Evolutionary conservation across 2,329 filamentous ascomycete genomes (phyloP).

Genomic region (Cercospora brassicicola): DNA sequence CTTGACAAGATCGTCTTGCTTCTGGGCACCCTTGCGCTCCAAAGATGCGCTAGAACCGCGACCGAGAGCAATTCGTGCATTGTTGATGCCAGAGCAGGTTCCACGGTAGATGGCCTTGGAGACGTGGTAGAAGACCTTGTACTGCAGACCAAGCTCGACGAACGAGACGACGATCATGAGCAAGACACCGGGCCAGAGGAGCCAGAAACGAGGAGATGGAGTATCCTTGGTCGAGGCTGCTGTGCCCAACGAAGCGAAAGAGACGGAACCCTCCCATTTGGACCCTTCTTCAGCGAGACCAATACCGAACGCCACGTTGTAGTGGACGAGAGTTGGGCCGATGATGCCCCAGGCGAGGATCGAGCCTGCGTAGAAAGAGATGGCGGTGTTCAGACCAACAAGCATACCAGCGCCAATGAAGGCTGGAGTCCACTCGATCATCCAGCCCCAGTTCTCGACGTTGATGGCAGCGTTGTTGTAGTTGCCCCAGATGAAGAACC

Average conservation of each 20-base stretch:
- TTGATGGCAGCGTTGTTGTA: conserved; percentile 54
- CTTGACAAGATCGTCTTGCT: conserved; percentile 48
- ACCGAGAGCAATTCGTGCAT: conserved; percentile 42
- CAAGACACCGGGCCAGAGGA: conserved; percentile 55
- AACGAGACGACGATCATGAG: conserved; percentile 55
- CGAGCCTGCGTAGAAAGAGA: conserved; percentile 59
- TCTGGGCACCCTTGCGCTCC: conserved; percentile 43
- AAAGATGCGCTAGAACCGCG: conserved; percentile 47
- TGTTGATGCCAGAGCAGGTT: conserved; percentile 47
- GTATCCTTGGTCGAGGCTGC: conserved; percentile 43
- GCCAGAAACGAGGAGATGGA: conserved; percentile 54
- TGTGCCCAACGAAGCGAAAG: conserved; percentile 43
- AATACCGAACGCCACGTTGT: conserved; percentile 51
- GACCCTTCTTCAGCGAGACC: conserved; percentile 36
- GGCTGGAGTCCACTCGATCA: conserved; percentile 60
- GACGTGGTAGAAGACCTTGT: conserved; percentile 48
- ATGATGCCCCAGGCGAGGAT: conserved; percentile 60
- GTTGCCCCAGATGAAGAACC: conserved; percentile 58
- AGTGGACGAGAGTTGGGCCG: conserved; percentile 57
- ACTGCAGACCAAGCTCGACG: conserved; percentile 40
- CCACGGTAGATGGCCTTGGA: conserved; percentile 53
- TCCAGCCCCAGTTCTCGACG: conserved; percentile 63
- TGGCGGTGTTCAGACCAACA: conserved; percentile 58
- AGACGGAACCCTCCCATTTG: conserved; percentile 48
- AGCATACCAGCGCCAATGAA: conserved; percentile 61